Base-by-base conservation (phyloP, 108 stramenopile species). In the Hondaea fermentalgiana region DNA sequence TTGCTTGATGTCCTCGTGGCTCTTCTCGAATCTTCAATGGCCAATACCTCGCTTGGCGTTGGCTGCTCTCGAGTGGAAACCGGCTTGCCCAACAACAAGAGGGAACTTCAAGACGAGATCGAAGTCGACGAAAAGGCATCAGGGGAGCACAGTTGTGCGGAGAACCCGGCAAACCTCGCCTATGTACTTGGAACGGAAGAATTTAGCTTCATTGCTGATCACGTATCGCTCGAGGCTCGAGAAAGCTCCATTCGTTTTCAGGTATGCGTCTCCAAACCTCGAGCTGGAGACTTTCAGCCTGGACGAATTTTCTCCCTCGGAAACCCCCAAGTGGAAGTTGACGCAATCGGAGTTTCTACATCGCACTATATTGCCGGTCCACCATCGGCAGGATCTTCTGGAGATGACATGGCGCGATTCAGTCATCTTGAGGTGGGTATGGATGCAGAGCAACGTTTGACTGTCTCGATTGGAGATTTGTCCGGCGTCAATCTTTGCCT, bases 361-460 rank as follows among this genome's bases (percentile, higher is more conserved):
- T 83, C 76, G n/a, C 76, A 83, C 23, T 53, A 83, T 23, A 83
- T 83, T 47, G 76, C 76, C 4, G 76, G 49, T n/a, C 76, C 76
- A 3, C 76, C 45, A 35, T 35, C 35, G 35, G 35, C 35, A 2
- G 35, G 35, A 35, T 35, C 35, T 35, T 35, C 35, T 35, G 35
- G 35, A 35, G 35, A 35, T n/a, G 49, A 12, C 28, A 17, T 12
- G 45, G 51, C 49, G 49, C 45, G 51, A 12, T 53, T 83, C 76
- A 53, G 49, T 45, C 49, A 25, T 12, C 76, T 83, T 23, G 76
- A 83, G 51, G 49, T 83, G 6, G 45, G 45, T 17, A 12, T 83
- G 19, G 76, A 83, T 3, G 17, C 76, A 12, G 19, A 83, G 51
- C 76, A 23, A 17, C 76, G 76, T 12, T 47, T 83, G 76, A 45